phyloP scores from a whole-genome alignment of 441 rosid species.

The Populus hybrid region DNA sequence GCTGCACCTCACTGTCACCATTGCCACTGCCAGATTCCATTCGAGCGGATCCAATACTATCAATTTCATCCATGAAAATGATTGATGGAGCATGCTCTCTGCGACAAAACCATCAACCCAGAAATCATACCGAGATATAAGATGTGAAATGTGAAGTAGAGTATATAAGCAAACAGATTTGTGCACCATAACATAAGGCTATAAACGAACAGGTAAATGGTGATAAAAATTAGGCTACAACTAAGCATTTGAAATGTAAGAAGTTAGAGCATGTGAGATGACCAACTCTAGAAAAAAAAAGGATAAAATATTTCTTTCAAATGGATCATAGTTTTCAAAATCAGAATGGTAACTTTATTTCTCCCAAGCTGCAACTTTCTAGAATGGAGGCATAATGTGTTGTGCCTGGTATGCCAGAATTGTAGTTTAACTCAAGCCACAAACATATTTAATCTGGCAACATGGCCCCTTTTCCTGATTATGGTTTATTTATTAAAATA shows the following conservation, averaged over 20 bases:
- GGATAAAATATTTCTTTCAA: neutral
- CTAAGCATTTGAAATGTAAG: neutral
- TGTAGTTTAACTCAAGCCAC: neutral
- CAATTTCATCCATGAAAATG: conserved; percentile 78
- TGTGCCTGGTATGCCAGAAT: neutral
- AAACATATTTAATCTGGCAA: neutral
- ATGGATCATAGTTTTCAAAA: neutral
- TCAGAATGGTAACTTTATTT: neutral
- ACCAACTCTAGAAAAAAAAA: neutral
- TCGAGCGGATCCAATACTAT: conserved; percentile 79
- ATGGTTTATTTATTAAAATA: neutral
- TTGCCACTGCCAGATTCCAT: conserved; percentile 89
- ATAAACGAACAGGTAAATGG: neutral
- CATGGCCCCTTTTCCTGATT: neutral
- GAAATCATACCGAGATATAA: neutral
- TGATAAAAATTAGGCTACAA: neutral
- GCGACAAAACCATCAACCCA: conserved; percentile 5
- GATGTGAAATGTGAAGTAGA: neutral
- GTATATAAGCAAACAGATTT: neutral
- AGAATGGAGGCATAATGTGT: neutral
- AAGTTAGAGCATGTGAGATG: neutral
- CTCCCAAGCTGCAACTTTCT: neutral
- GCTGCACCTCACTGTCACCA: conserved; percentile 79
- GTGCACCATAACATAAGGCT: neutral
- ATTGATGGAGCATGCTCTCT: conserved; percentile 81